These are phyloP conservation scores for Penicillium sp. DNA, from an alignment of 2,329 filamentous ascomycete species.

Conservation along the genomic window DNA sequence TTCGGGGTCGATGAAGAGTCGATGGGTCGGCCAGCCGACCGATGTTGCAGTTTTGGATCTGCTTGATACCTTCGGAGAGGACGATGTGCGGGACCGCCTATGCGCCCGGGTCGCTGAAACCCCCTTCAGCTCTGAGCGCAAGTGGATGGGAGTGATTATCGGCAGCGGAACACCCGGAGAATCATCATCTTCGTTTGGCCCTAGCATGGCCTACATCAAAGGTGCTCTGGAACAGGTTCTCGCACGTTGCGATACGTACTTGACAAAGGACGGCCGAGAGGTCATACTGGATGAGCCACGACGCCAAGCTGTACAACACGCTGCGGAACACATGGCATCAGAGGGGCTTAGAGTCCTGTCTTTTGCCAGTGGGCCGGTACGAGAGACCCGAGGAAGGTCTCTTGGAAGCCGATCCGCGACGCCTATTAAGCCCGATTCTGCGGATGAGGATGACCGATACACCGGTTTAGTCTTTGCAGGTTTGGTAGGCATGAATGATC, in stretches of 20 bases:
- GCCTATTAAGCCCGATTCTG: conserved; percentile 39
- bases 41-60: conserved; percentile 97
- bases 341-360: conserved; percentile 89
- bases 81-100: conserved; percentile 85
- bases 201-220: conserved; percentile 92
- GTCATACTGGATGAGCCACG: conserved; percentile 79
- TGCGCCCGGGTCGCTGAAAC: conserved; percentile 83
- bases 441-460: conserved; percentile 73
- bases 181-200: conserved; percentile 55
- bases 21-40: conserved; percentile 96
- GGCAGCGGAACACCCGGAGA: conserved; percentile 58
- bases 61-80: conserved; percentile 86
- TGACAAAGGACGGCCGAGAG: conserved; percentile 84
- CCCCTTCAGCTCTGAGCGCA: conserved; percentile 94
- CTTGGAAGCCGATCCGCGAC: conserved; percentile 61
- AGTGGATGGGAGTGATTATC: conserved; percentile 98
- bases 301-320: conserved; percentile 74
- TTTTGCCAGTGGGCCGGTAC: conserved; percentile 83
- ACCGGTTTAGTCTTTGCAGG: conserved; percentile 86
- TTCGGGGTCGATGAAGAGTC: conserved; percentile 71
- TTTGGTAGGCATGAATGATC: conserved; percentile 95
- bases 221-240: conserved; percentile 89
- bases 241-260: conserved; percentile 85
- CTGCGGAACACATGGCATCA: conserved; percentile 83
- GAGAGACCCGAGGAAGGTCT: conserved; percentile 50